A percentile compares a stretch with the other conserved stretches of the same genome.
These are phyloP conservation scores for Erythrobasidium yunnanense DNA, from an alignment of 768 basidiomycete species.

Conservation along the genomic window DNA sequence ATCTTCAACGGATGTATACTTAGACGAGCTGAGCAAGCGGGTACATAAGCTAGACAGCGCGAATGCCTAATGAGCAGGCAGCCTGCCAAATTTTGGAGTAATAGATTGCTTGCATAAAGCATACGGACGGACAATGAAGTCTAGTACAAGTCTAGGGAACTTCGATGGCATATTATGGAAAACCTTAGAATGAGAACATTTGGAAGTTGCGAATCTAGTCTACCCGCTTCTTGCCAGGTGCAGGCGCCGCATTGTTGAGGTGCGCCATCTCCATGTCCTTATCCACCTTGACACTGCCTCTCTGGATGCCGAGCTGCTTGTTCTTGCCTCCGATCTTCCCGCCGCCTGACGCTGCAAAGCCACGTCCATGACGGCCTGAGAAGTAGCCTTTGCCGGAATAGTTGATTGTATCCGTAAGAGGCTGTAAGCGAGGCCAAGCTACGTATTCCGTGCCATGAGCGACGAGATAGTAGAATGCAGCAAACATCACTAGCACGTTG, in stretches of 20 bases:
- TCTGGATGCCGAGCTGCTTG: background rate
- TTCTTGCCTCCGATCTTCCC: background rate
- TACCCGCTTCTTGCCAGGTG: conserved; percentile 10
- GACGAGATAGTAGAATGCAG: conserved; percentile 61
- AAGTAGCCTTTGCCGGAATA: conserved; percentile 54
- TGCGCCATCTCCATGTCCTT: conserved; percentile 20
- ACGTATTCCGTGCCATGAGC: conserved; percentile 89
- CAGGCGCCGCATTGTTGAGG: conserved; percentile 1
- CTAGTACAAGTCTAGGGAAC: no score
- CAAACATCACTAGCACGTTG: conserved; percentile 54
- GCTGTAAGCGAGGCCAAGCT: conserved; percentile 78
- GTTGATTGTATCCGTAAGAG: conserved; percentile 62
- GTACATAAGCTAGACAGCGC: no score
- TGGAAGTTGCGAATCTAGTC: no score
- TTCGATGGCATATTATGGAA: no score
- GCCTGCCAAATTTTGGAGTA: no score
- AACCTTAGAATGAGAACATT: no score
- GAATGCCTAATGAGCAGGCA: no score
- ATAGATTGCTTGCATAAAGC: no score
- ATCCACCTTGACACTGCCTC: background rate
- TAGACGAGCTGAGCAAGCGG: background rate
- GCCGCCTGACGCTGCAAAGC: conserved; percentile 12
- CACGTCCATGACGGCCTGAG: conserved; percentile 25
- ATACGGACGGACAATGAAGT: no score
- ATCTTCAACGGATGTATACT: conserved; percentile 4